These are phyloP conservation scores for Euphorbia schlechtendalii DNA, from an alignment of 441 rosid species.

Conservation along the genomic window DNA sequence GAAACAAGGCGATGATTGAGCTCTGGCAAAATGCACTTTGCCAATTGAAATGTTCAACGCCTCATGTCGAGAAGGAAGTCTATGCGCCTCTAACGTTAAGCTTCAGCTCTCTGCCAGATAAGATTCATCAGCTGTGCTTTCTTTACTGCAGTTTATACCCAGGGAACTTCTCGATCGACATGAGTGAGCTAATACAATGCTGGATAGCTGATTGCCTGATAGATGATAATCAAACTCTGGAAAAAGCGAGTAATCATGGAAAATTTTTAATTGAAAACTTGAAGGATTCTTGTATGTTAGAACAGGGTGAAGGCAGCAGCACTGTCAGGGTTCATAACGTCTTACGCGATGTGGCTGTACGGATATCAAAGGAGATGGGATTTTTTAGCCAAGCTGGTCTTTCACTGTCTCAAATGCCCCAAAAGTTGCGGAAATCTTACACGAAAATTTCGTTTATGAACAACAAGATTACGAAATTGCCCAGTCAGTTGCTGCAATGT, in stretches of 20 bases:
- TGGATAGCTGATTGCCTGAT: constrained; percentile 31
- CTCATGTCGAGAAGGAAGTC: constrained; percentile 19
- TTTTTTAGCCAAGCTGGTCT: constrained; percentile 18
- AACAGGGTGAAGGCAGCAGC: constrained; percentile 22
- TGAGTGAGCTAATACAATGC: constrained; percentile 25
- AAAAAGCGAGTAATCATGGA: constrained; percentile 23
- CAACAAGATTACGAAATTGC: constrained; percentile 19
- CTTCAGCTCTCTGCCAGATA: constrained; percentile 19
- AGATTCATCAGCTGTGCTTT: constrained; percentile 21
- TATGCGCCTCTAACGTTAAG: constrained; percentile 6
- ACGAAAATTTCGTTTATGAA: constrained; percentile 25
- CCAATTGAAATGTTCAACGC: constrained; percentile 11
- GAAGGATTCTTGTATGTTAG: constrained; percentile 36
- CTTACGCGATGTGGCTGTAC: constrained; percentile 27
- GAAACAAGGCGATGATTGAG: constrained; percentile 13
- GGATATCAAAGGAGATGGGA: constrained; percentile 19
- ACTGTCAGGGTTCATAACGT: constrained; percentile 31
- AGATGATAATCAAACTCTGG: constrained; percentile 20
- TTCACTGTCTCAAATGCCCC: not conserved
- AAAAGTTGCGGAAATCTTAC: constrained; percentile 13
- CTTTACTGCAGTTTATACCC: constrained; percentile 26
- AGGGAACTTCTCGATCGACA: constrained; percentile 19
- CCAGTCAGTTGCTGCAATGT: constrained; percentile 10
- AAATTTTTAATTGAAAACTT: constrained; percentile 25
- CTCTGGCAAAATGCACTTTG: constrained; percentile 22